Evolutionary conservation across 495 filamentous ascomycete species (phyloP).

Genomic region (Penicillium paradoxum): DNA sequence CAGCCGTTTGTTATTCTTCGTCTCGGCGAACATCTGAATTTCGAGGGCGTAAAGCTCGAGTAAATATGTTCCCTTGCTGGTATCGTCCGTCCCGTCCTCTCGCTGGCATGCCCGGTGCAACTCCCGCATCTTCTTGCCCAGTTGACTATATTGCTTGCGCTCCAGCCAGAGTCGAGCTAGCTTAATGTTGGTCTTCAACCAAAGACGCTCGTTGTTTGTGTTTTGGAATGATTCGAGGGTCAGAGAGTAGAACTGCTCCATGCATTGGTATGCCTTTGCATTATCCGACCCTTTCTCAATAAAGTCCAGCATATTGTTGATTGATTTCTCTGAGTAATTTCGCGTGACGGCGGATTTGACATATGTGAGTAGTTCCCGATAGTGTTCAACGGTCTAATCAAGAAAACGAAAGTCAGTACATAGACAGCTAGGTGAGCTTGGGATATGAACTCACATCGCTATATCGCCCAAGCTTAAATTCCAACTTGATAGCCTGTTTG

Average conservation of each 20-base stretch:
- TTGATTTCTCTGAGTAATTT: slow-evolving; percentile 98
- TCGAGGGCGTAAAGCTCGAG: slow-evolving; percentile 95
- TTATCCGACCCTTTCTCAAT: slow-evolving; percentile 91
- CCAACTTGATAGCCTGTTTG: slow-evolving; percentile 96
- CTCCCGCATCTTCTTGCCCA: slow-evolving; percentile 80
- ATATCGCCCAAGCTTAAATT: slow-evolving; percentile 83
- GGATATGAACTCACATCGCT: slow-evolving; percentile 58
- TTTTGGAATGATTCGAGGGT: slow-evolving; percentile 93
- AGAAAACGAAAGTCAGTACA: slow-evolving; percentile 9
- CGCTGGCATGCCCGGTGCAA: slow-evolving; percentile 85
- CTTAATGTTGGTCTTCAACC: slow-evolving; percentile 98
- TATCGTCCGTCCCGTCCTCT: slow-evolving; percentile 86
- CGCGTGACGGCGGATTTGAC: slow-evolving; percentile 95
- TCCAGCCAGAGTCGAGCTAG: slow-evolving; percentile 86
- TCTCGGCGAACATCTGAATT: slow-evolving; percentile 98
- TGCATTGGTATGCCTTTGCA: slow-evolving; percentile 71
- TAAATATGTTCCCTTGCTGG: slow-evolving; percentile 92
- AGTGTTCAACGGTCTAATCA: slow-evolving; percentile 87
- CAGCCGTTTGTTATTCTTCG: slow-evolving; percentile 92
- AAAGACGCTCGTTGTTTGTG: slow-evolving; percentile 95
- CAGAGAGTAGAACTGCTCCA: slow-evolving; percentile 93
- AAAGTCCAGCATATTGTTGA: slow-evolving; percentile 98
- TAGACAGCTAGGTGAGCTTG: neutral
- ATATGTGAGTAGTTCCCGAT: slow-evolving; percentile 91
- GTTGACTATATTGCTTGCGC: slow-evolving; percentile 75